Base-by-base conservation (phyloP, 306 rosid species). In the Notholithocarpus densiflorus region DNA sequence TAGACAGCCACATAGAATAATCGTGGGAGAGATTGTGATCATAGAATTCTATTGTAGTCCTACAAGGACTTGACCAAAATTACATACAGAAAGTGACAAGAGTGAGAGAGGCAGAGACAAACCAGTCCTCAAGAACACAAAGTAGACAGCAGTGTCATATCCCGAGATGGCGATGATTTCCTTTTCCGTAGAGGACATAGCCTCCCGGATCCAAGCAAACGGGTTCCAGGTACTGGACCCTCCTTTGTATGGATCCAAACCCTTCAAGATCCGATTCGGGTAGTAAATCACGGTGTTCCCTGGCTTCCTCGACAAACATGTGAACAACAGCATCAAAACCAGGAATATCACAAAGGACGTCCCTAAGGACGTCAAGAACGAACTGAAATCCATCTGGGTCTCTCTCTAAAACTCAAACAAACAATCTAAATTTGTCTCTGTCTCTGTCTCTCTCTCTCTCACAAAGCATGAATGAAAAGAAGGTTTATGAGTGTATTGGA, bases 91-190 rank as follows among this genome's bases (percentile, higher is more conserved):
- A 68, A 68, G 54, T 23, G 43, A 31, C 5, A 48, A 48, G 53
- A 48, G 53, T 10, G 53, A 48, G 53, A 48, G 55, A 43, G 56
- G 10, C 32, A 61, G 29, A 23, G 26, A 71, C 87, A 74, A 79
- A 92, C 99, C 98, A 11, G 98, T 89, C 89, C 77, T 53, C 77
- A 93, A 65, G 77, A 96, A 96, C 78, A 93, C 97, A 34, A 89
- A 96, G 93, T 93, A 90, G 1, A 93, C 99, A 21, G 99, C 99
- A 73, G 98, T 86, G 77, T 96, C 99, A 1, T 91, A 87, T 69
- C 99, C 99, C 7, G 98, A 96, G 43, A 88, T 18, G 72, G 81
- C n/a, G 56, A 96, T 88, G 34, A 96, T 76, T 3, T 96, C 94
- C 69, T 70, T 32, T 81, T 96, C 99, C 5, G 96, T 76, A 59